phyloP scores from a whole-genome alignment of 148 eudicot genomes.

The Chenopodium formosanum region DNA sequence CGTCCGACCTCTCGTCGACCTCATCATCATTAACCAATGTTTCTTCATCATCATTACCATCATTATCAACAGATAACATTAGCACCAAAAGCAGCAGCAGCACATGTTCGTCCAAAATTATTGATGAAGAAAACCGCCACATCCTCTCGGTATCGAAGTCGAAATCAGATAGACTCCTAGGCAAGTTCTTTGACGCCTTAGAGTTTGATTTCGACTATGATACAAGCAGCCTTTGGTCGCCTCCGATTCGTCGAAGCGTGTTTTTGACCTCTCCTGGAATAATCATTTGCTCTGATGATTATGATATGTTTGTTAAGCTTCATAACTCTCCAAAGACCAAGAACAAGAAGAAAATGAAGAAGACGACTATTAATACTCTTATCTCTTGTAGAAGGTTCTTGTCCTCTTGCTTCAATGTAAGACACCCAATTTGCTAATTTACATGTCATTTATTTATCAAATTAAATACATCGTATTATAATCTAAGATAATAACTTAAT shows the following conservation, averaged over 20 bases:
- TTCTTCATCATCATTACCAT: background rate
- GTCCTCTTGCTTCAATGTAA: slow-evolving; percentile 26
- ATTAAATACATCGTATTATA: too few species aligned
- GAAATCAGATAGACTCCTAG: slow-evolving; percentile 51
- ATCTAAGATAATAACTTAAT: background rate
- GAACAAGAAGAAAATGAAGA: slow-evolving; percentile 21
- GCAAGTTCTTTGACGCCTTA: slow-evolving; percentile 60
- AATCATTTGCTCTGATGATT: slow-evolving; percentile 25
- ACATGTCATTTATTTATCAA: background rate
- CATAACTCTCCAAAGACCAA: slow-evolving; percentile 24
- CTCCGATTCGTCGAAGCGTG: slow-evolving; percentile 41
- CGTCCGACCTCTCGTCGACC: background rate
- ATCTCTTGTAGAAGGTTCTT: slow-evolving; percentile 15
- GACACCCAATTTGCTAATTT: background rate
- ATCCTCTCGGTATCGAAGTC: slow-evolving; percentile 43
- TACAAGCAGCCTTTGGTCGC: slow-evolving; percentile 60
- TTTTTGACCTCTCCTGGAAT: slow-evolving; percentile 41
- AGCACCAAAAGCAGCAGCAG: background rate
- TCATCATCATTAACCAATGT: background rate
- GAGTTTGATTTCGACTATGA: slow-evolving; percentile 56
- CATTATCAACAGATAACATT: background rate
- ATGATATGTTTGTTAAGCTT: slow-evolving; percentile 6
- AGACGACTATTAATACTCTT: background rate
- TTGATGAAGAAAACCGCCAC: slow-evolving; percentile 13
- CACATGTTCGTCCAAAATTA: background rate